Evolutionary conservation across 208 protist genomes (phyloP).

Genomic region (Acanthamoeba royreba): DNA sequence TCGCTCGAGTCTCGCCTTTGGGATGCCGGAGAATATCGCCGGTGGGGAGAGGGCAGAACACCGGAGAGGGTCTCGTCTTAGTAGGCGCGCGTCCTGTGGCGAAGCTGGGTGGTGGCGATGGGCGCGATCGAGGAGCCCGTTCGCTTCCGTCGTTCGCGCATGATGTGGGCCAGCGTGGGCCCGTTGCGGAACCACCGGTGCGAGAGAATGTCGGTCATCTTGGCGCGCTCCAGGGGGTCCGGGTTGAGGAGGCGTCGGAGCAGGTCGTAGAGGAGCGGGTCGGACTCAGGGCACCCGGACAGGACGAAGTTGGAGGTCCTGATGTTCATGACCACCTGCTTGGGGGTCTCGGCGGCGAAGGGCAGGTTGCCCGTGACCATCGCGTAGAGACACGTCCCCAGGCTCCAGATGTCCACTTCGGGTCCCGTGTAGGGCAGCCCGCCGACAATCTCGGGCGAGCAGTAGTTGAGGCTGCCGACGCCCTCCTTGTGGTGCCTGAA

Average conservation of each 20-base stretch:
- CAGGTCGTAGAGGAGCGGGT: neutral
- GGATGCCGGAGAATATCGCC: neutral
- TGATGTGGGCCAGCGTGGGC: neutral
- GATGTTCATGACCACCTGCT: neutral
- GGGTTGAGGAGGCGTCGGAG: neutral
- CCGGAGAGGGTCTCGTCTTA: neutral
- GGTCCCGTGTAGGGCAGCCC: constrained; percentile 28
- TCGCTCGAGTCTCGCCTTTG: neutral
- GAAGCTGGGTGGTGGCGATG: neutral
- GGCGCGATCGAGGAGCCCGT: neutral
- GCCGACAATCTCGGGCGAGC: constrained; percentile 1
- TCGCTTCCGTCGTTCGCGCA: neutral
- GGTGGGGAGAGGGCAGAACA: neutral
- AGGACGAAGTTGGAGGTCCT: neutral
- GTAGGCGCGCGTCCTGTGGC: neutral
- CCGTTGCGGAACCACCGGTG: constrained; percentile 38
- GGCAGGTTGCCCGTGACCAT: constrained; percentile 5
- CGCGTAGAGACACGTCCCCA: neutral
- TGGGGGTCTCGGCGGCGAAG: neutral
- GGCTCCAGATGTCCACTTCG: constrained; percentile 26
- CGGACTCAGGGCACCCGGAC: neutral
- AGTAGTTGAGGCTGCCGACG: constrained; percentile 19
- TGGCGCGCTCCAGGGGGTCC: neutral
- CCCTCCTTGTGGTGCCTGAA: constrained; percentile 10
- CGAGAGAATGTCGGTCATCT: constrained; percentile 20